Evolutionary conservation across 2,329 filamentous ascomycete species (phyloP).

Genomic region (Alternaria postmessia): DNA sequence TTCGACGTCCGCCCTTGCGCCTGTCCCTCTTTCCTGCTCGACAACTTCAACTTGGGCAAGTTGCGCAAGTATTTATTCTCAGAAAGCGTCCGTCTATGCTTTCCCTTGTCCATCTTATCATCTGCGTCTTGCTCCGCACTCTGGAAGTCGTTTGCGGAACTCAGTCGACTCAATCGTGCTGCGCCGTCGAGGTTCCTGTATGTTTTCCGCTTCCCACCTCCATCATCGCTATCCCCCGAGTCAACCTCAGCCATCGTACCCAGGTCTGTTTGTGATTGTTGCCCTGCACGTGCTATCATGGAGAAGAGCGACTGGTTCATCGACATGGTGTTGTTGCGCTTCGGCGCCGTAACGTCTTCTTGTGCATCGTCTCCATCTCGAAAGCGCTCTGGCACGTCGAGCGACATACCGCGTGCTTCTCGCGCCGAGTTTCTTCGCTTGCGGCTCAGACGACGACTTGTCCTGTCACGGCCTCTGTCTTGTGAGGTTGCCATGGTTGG

Average conservation of each 20-base stretch:
- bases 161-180: slow-evolving; percentile 47
- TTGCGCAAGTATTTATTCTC: slow-evolving; percentile 72
- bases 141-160: slow-evolving; percentile 45
- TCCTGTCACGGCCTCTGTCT: slow-evolving; percentile 36
- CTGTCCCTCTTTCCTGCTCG: slow-evolving; percentile 38
- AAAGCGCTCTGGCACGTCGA: slow-evolving; percentile 65
- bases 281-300: slow-evolving; percentile 87
- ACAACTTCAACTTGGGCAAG: slow-evolving; percentile 64
- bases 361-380: slow-evolving; percentile 67
- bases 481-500: slow-evolving; percentile 45
- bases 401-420: slow-evolving; percentile 50
- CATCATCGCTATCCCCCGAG: slow-evolving; percentile 76
- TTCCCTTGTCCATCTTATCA: slow-evolving; percentile 32
- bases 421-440: slow-evolving; percentile 41
- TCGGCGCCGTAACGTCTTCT: slow-evolving; percentile 67
- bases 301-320: slow-evolving; percentile 97
- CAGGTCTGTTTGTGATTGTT: slow-evolving; percentile 81
- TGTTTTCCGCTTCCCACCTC: slow-evolving; percentile 33
- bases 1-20: slow-evolving; percentile 28
- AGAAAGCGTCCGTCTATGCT: slow-evolving; percentile 68
- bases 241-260: slow-evolving; percentile 78
- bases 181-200: slow-evolving; percentile 45
- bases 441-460: slow-evolving; percentile 46
- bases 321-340: slow-evolving; percentile 62
- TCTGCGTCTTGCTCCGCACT: slow-evolving; percentile 24